Evolutionary conservation across 208 protist genomes (phyloP), one percentile per base, ranked within the genome.

Genomic region (Wallacemonas collosoma): DNA sequence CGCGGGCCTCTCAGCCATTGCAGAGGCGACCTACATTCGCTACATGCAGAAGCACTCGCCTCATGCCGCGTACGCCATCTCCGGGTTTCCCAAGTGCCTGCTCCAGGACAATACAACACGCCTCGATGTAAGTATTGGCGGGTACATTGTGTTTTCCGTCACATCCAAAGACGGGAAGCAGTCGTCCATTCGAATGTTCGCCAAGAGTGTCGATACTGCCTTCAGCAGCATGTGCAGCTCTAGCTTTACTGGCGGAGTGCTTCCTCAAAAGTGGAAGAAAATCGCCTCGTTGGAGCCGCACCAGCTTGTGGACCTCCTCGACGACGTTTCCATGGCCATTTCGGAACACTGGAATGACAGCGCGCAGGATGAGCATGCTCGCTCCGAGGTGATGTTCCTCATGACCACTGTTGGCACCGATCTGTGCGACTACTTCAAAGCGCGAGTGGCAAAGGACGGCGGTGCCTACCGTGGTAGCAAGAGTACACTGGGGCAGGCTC

Each of bases 261-360:
- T 97, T 36, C 88, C 90, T 3, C 78, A 79, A 41, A 54, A 78
- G 36, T 94, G 89, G 89, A 67, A 40, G 43, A 78, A 80, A 40
- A 68, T 90, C 14, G 71, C 72, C 36, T 68, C 69, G 41, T 63
- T 93, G 12, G 73, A 84, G 68, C 84, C 85, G 1, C 64, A 78
- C 41, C 80, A 91, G 60, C 60, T 97, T 1, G 72, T 75, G 12
- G 90, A 95, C 55, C 47, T 93, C 9, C 76, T 97, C 3, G 93
- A 97, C 68, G 90, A 95, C 9, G 77, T 84, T 38, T 82, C 94
- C 70, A 51, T 93, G 47, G 51, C 82, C 51, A 94, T 97, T 72
- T 86, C 70, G 54, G 90, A 95, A 36, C 94, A 91, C 80, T 97
- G 90, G 89, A 84, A 77, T 54, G 90, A 91, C 73, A 93, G 87